These are phyloP conservation scores for Ascochyta lentis DNA, from an alignment of 2,329 filamentous ascomycete species.

Conservation along the genomic window DNA sequence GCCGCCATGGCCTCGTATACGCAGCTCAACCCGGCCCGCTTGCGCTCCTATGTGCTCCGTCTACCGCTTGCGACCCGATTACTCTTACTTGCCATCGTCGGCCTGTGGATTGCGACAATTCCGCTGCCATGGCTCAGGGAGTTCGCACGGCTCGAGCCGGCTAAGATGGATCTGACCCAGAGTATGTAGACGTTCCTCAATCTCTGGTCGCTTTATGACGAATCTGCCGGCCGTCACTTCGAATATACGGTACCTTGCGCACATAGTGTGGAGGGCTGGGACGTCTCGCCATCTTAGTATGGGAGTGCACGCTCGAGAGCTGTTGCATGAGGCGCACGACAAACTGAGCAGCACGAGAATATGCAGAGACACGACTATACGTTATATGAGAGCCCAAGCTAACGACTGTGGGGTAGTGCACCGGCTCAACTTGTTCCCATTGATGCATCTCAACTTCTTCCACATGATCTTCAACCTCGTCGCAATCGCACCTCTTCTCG, in stretches of 20 bases:
- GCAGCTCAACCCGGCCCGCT: slow-evolving; percentile 73
- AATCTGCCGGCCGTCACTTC: background rate
- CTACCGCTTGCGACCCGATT: slow-evolving; percentile 87
- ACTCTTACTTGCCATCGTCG: slow-evolving; percentile 69
- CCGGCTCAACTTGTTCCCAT: slow-evolving; percentile 87
- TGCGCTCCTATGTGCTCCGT: slow-evolving; percentile 81
- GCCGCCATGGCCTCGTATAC: slow-evolving; percentile 54
- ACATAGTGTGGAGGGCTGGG: background rate
- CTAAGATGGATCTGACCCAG: slow-evolving; percentile 72
- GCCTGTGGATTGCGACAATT: slow-evolving; percentile 72
- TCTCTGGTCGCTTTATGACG: background rate
- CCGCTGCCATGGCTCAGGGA: slow-evolving; percentile 74
- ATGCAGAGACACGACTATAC: background rate
- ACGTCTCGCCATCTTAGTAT: background rate
- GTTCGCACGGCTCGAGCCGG: slow-evolving; percentile 81
- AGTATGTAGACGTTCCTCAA: slow-evolving; percentile 61
- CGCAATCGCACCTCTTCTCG: slow-evolving; percentile 84
- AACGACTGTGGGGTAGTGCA: slow-evolving; percentile 68
- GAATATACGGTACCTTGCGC: background rate
- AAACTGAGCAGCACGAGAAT: background rate
- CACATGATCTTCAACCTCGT: slow-evolving; percentile 82
- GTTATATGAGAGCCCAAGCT: slow-evolving; percentile 11
- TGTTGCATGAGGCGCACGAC: background rate
- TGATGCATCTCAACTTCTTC: slow-evolving; percentile 82
- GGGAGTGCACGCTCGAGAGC: background rate